Base-by-base conservation (phyloP, 2,329 filamentous ascomycete genomes). In the Coniochaeta sp. region DNA sequence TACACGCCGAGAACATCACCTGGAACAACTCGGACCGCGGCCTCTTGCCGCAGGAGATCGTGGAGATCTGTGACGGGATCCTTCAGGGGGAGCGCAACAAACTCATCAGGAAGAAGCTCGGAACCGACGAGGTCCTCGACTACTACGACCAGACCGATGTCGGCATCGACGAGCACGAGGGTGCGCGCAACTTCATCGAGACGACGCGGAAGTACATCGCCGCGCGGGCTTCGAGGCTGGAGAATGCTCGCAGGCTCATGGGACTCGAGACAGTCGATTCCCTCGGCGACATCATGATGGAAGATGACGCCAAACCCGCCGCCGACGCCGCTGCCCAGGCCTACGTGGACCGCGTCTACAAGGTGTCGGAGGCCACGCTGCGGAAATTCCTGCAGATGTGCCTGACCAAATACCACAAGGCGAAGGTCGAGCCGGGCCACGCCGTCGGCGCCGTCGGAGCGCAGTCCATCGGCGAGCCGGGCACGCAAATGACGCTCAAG, bases 401-500 rank as follows among this genome's bases (percentile, higher is more conserved):
- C 70, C 78, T 98, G 57, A 85, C 87, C 67, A 98, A 98, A 73
- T 97, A 96, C 74, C 89, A 91, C 66, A 90, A 88, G 72, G 93
- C 93, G 1, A 90, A 91, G 65, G 90, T 96, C 22, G 93, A 99
- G 72, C 93, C 95, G 14, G 95, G 95, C 2, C 93, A 98, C 70
- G 93, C 95, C 5, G 95, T 99, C 0, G 95, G 95, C 63, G 95
- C 95, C 17, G 92, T 98, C 40, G 95, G 95, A 65, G 95, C 95
- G 1, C 95, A 99, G 74, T 98, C 93, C 1, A 99, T 99, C 67
- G 95, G 95, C 75, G 95, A 99, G 71, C 95, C 95, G 0, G 95
- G 95, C 72, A 99, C 95, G 0, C 95, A 99, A 75, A 99, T 99
- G 95, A 99, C 95, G 1, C 78, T 99, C 64, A 98, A 98, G 78